A percentile compares a stretch with the other conserved stretches of the same genome.
Conservation (phyloP, 2,329 filamentous ascomycete species). For the Paecilomyces niveus region DNA sequence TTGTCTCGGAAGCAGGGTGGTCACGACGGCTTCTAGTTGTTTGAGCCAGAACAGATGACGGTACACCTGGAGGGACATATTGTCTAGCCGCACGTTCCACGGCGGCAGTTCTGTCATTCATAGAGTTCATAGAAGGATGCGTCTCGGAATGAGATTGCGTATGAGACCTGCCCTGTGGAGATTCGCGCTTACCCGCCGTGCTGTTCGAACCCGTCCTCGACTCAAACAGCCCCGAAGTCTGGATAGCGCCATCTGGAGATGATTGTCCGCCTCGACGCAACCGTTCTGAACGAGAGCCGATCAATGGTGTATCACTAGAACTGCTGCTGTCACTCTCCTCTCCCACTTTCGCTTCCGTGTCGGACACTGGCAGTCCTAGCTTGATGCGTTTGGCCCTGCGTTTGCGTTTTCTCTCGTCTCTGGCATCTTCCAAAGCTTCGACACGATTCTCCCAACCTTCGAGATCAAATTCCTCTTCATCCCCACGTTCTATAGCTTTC, state of each 20-base stretch:
- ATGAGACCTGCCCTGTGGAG: not conserved
- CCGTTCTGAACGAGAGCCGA: not conserved
- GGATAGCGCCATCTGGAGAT: not conserved
- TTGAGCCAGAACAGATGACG: not conserved
- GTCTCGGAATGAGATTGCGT: not conserved
- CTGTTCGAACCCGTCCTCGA: not conserved
- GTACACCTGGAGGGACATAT: not conserved
- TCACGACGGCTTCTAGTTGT: not conserved
- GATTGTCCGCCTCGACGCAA: not conserved
- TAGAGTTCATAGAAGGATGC: not conserved
- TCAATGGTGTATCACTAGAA: not conserved
- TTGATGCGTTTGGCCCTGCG: slow-evolving; percentile 21
- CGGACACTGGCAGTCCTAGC: slow-evolving; percentile 8
- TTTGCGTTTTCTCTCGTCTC: slow-evolving; percentile 16
- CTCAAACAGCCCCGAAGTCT: not conserved
- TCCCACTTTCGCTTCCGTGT: not conserved
- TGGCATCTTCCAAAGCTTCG: slow-evolving; percentile 12
- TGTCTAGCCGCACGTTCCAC: not conserved
- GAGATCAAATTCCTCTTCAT: slow-evolving; percentile 24
- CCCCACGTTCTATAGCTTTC: slow-evolving; percentile 21
- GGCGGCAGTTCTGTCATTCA: not conserved
- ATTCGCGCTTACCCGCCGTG: not conserved
- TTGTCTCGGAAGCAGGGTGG: not conserved
- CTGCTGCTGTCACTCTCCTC: not conserved
- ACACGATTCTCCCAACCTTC: slow-evolving; percentile 20